Conservation (phyloP, 345 rosid genomes). For the Heritiera littoralis region DNA sequence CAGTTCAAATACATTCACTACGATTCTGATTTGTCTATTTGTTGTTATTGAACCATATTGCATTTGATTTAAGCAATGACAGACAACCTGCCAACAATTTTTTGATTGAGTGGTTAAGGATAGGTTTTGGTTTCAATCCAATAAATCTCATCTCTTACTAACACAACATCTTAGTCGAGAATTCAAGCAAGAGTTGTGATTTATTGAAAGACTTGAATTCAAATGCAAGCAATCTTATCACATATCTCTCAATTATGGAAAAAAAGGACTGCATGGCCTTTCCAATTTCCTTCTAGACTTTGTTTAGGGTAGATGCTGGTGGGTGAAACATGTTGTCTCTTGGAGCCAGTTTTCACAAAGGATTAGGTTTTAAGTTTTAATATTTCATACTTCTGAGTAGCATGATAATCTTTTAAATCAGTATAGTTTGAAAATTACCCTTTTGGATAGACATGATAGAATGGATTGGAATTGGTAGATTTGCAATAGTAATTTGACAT, state of each 20-base stretch:
- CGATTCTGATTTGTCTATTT: neutral
- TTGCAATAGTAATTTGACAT: neutral
- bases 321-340: neutral
- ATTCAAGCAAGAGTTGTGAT: no score
- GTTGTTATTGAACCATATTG: constrained; percentile 2
- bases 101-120: no score
- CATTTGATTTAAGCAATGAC: neutral
- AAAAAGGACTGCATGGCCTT: neutral
- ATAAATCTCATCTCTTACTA: no score
- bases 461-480: neutral
- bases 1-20: constrained; percentile 14
- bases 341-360: neutral
- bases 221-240: no score
- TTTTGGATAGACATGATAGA: neutral
- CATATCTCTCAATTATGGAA: no score
- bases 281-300: neutral
- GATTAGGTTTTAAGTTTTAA: constrained; percentile 7
- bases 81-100: neutral
- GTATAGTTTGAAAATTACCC: no score
- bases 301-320: neutral
- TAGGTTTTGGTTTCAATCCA: no score
- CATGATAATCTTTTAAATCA: neutral
- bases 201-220: no score
- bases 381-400: neutral
- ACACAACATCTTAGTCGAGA: no score